phyloP scores from a whole-genome alignment of 345 rosid species.

The Psidium guajava region DNA sequence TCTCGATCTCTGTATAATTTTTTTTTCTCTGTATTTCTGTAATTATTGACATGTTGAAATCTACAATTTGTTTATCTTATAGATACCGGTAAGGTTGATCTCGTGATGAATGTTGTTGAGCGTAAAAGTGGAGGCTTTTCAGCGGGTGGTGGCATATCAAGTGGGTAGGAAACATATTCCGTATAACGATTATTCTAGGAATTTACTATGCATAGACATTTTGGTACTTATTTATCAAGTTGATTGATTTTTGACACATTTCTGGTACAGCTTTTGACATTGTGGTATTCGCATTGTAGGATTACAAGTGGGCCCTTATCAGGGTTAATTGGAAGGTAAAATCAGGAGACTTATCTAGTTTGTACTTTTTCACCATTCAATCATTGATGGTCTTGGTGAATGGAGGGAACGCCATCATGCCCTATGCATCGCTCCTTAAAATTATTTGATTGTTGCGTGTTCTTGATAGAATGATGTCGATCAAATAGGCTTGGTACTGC shows the following conservation, averaged over 20 bases:
- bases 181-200: neutral
- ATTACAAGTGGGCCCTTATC: slow-evolving; percentile 90
- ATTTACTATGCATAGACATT: neutral
- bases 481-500: neutral
- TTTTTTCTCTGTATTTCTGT: neutral
- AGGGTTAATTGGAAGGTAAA: slow-evolving; percentile 87
- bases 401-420: too few species aligned
- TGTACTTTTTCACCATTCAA: too few species aligned
- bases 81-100: slow-evolving; percentile 87
- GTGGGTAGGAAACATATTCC: slow-evolving; percentile 48
- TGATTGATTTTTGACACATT: neutral
- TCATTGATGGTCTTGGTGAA: too few species aligned
- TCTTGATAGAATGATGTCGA: neutral
- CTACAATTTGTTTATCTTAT: neutral
- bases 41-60: neutral
- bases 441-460: neutral
- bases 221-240: neutral
- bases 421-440: neutral
- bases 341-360: neutral
- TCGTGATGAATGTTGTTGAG: slow-evolving; percentile 89
- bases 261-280: neutral
- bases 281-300: slow-evolving; percentile 33
- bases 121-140: slow-evolving; percentile 95
- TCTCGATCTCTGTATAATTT: neutral
- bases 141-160: slow-evolving; percentile 93